Evolutionary conservation across 2,329 filamentous ascomycete species (phyloP).

Genomic region (Bipolaris sorokiniana): DNA sequence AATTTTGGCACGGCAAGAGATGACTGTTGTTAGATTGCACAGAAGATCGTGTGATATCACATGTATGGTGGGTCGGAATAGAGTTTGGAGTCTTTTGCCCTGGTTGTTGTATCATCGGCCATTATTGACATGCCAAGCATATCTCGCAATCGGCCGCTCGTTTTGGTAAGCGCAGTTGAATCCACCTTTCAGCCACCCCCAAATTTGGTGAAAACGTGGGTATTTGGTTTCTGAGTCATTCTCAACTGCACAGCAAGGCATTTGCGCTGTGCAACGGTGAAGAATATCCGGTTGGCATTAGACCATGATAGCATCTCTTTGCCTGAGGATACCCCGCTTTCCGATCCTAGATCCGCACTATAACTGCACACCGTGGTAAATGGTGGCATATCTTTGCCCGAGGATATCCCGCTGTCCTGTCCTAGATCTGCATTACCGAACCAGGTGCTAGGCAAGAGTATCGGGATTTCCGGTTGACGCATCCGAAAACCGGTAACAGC

Average conservation of each 20-base stretch:
- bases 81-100: background rate
- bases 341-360: slow-evolving; percentile 16
- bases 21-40: background rate
- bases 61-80: background rate
- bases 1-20: background rate
- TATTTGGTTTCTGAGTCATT: slow-evolving; percentile 1
- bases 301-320: slow-evolving; percentile 20
- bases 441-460: background rate
- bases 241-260: background rate
- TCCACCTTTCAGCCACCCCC: slow-evolving; percentile 3
- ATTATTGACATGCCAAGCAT: slow-evolving; percentile 15
- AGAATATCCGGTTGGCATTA: background rate
- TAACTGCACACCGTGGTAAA: too few species aligned
- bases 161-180: slow-evolving; percentile 12
- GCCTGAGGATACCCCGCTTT: slow-evolving; percentile 36
- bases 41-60: background rate
- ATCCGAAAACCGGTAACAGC: background rate
- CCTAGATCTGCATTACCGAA: slow-evolving; percentile 13
- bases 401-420: slow-evolving; percentile 32
- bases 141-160: slow-evolving; percentile 21
- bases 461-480: slow-evolving; percentile 9
- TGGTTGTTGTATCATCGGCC: background rate
- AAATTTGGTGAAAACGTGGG: slow-evolving; percentile 1
- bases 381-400: slow-evolving; percentile 27
- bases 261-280: slow-evolving; percentile 10